These are phyloP conservation scores for Bullera alba DNA, from an alignment of 768 basidiomycete genomes.

Conservation along the genomic window DNA sequence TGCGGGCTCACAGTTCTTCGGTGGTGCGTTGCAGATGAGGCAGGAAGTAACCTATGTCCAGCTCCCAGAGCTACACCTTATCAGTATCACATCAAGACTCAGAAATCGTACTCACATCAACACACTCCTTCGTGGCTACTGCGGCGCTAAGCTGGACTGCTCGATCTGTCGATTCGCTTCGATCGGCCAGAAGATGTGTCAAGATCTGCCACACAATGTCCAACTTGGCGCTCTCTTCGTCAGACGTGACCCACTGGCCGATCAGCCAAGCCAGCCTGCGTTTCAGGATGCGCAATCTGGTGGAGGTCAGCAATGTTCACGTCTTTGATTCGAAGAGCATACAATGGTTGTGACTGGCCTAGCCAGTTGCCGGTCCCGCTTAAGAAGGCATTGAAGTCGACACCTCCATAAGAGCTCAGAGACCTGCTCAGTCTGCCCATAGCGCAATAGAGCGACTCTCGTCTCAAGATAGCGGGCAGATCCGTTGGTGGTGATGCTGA, in stretches of 20 bases:
- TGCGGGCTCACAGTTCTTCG: conserved; percentile 28
- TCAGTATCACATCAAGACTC: not conserved
- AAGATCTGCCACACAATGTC: conserved; percentile 72
- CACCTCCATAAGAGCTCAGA: conserved; percentile 22
- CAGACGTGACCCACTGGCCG: conserved; percentile 66
- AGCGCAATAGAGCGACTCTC: conserved; percentile 42
- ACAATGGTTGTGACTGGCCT: conserved; percentile 25
- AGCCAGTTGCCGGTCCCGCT: conserved; percentile 20
- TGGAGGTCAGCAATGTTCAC: not conserved
- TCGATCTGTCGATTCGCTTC: conserved; percentile 63
- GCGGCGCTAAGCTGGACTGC: conserved; percentile 85
- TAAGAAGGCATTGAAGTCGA: conserved; percentile 33
- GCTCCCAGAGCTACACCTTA: conserved; percentile 42
- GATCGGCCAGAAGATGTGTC: conserved; percentile 63
- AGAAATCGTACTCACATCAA: conserved; percentile 59
- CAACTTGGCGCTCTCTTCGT: conserved; percentile 57
- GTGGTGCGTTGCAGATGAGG: conserved; percentile 36
- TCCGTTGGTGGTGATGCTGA: conserved; percentile 26
- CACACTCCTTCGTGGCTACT: conserved; percentile 67
- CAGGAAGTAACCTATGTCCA: conserved; percentile 38
- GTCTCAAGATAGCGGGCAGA: conserved; percentile 25
- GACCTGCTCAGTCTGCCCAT: conserved; percentile 36
- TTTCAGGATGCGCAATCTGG: conserved; percentile 77
- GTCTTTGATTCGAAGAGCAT: conserved; percentile 2
- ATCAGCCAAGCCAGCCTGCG: conserved; percentile 92